Conservation (phyloP, 345 rosid genomes). For the Aquilaria sinensis region DNA sequence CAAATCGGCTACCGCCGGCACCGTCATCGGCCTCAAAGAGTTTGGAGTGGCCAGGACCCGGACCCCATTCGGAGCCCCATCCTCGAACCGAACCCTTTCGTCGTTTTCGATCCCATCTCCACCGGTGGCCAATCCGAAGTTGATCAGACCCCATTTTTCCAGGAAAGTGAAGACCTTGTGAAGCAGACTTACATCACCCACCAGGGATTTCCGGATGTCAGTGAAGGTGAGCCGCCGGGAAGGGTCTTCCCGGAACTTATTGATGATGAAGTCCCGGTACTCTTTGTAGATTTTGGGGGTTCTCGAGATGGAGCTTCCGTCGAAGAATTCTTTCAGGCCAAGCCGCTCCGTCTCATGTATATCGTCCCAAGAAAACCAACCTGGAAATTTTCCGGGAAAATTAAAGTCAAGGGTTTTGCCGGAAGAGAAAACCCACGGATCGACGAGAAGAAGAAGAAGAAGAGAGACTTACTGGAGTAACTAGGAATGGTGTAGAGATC, state of each 20-base stretch:
- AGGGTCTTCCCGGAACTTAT: conserved; percentile 78
- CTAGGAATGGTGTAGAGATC: conserved; percentile 79
- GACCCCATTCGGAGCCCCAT: conserved; percentile 65
- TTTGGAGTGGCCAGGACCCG: conserved; percentile 70
- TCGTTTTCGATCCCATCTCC: conserved; percentile 20
- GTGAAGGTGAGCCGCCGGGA: conserved; percentile 68
- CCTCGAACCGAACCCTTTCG: conserved; percentile 41
- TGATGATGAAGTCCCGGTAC: conserved; percentile 87
- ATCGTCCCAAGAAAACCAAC: conserved; percentile 94
- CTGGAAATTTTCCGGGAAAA: conserved; percentile 17
- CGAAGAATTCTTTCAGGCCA: conserved; percentile 73
- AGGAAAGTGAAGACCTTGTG: conserved; percentile 67
- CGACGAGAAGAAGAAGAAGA: background rate
- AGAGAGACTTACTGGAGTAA: conserved; percentile 48
- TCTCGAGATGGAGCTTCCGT: conserved; percentile 73
- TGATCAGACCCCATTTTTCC: conserved; percentile 75
- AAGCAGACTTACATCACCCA: conserved; percentile 81
- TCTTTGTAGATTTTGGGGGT: conserved; percentile 93
- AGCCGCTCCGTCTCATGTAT: conserved; percentile 82
- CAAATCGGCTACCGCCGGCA: conserved; percentile 23
- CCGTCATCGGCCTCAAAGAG: conserved; percentile 50
- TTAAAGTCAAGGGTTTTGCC: background rate
- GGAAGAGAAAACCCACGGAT: background rate
- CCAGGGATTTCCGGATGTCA: conserved; percentile 61
- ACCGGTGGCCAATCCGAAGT: conserved; percentile 31